Evolutionary conservation across 306 rosid genomes (phyloP), one percentile per base, ranked within the genome.

Genomic region (Prunus armeniaca): DNA sequence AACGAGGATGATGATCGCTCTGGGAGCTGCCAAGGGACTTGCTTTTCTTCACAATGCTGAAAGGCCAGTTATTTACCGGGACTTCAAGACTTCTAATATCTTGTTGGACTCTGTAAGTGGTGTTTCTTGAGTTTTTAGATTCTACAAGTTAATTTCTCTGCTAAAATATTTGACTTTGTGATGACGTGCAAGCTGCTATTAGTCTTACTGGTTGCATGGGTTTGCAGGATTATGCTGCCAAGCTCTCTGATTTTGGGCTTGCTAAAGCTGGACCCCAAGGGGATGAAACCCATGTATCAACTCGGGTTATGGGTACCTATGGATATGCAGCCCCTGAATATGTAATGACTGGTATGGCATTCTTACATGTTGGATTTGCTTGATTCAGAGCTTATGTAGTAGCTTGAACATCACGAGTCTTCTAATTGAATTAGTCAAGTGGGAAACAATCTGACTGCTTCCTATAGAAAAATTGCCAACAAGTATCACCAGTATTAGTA

Each of bases 251-350:
- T 86, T 93, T 93, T 69, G 98, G 98, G 76, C 87, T 93, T 6
- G 98, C 98, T 51, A 93, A 93, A 90, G 98, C 98, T 74, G 98
- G 98, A 86, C 98, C 98, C 13, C 97, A 91, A 80, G 98, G 98
- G 68, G 98, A 93, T 75, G 98, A 93, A 79, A 93, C 98, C 73
- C 98, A 93, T 87, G 98, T 93, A 64, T 93, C 98, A 47, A 93
- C 98, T 66, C 88, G 98, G 73, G 98, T 93, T 74, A 93, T 93
- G 98, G 98, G 98, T 24, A 93, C 98, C 74, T 93, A 93, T 81
- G 98, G 98, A 60, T 93, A 93, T 86, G 98, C 98, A 51, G 98
- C 98, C 51, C 98, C 98, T 45, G 98, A 93, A 79, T 93, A 93
- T 78, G 98, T 93, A 67, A 93, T 93, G 98, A 93, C 98, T 83